Evolutionary conservation across 139 green algal species (phyloP).

Genomic region (Mychonastes homosphaera): DNA sequence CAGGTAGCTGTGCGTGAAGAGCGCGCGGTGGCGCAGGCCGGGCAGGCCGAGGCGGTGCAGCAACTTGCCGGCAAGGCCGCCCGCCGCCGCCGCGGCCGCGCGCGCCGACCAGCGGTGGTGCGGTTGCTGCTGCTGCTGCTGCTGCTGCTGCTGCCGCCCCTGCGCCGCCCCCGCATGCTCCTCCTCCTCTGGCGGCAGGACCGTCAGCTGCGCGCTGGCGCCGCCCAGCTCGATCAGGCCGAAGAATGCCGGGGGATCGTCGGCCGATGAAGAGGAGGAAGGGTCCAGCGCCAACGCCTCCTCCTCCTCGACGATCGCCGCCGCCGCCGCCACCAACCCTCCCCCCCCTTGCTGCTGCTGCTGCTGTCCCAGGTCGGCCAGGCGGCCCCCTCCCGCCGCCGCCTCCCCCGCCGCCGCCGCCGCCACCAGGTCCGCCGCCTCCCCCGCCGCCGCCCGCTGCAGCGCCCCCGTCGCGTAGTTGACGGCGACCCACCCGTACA

Average conservation of each 20-base stretch:
- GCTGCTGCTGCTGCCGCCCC: conserved; percentile 1
- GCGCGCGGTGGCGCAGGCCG: conserved; percentile 19
- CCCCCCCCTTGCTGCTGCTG: neutral
- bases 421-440: neutral
- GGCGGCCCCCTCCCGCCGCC: neutral
- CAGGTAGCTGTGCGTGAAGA: conserved; percentile 44
- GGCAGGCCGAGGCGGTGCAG: neutral
- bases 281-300: neutral
- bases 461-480: conserved; percentile 37
- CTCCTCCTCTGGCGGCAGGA: conserved; percentile 8
- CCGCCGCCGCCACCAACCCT: neutral
- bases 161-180: too few species aligned
- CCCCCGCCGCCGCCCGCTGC: conserved; percentile 19
- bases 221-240: conserved; percentile 41
- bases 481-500: conserved; percentile 35
- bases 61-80: neutral
- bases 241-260: conserved; percentile 5
- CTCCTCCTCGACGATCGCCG: neutral
- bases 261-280: neutral
- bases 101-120: conserved; percentile 2
- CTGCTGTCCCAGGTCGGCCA: neutral
- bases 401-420: neutral
- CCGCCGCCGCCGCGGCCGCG: neutral
- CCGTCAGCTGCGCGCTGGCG: conserved; percentile 39
- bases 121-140: conserved; percentile 6